Percentiles rank a stretch among this genome's conserved stretches.
phyloP scores from a whole-genome alignment of 306 rosid genomes.

The peach (Prunus persica) region Prunus_persica_NCBIv2 NC_034012.1:15081001-15081500 shows the following conservation, averaged over 20 bases:
- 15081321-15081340: slow-evolving; percentile 83
- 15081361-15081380: slow-evolving; percentile 44
- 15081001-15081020: slow-evolving; percentile 12
- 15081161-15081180: background rate
- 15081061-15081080: slow-evolving; percentile 63
- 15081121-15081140: background rate
- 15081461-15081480: background rate
- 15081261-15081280: background rate
- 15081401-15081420: slow-evolving; percentile 55
- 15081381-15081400: slow-evolving; percentile 90
- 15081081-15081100: no score
- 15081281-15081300: slow-evolving; percentile 65
- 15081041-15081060: no score
- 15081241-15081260: background rate
- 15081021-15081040: slow-evolving; percentile 40
- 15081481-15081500: background rate
- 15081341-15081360: slow-evolving; percentile 92
- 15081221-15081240: background rate
- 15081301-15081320: slow-evolving; percentile 89
- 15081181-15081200: background rate
- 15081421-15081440: background rate
- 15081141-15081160: background rate
- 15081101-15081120: background rate
- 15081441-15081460: background rate
- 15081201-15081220: background rate